Percentiles rank a stretch among this genome's conserved stretches.
Conservation (phyloP, 495 filamentous ascomycete species). For the Margaritispora aquatica region DNA sequence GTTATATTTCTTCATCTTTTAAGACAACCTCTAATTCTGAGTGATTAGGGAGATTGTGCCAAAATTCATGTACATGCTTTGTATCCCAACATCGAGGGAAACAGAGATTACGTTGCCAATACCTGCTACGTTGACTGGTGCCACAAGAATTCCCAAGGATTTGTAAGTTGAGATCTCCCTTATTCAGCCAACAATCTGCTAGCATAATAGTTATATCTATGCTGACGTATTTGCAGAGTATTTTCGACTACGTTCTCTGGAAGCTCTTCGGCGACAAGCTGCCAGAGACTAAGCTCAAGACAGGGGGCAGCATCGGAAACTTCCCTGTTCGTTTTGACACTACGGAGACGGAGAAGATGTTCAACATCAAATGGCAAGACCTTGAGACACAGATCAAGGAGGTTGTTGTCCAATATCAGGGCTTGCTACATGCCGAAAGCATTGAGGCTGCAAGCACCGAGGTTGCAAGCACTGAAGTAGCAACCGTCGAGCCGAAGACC, state of each 20-base stretch:
- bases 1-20: background rate
- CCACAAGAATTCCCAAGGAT: background rate
- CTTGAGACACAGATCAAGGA: conserved; percentile 4
- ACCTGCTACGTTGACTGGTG: background rate
- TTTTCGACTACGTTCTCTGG: no score
- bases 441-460: no score
- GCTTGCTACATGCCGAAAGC: no score
- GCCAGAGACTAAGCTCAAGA: conserved; percentile 28
- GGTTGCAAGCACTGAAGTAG: no score
- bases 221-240: no score
- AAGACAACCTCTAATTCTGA: background rate
- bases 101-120: background rate
- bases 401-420: conserved; percentile 1
- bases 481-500: no score
- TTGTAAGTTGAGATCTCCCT: background rate
- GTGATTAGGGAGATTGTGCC: background rate
- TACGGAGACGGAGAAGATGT: background rate
- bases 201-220: no score
- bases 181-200: conserved; percentile 27
- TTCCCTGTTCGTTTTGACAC: background rate
- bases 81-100: background rate
- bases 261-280: no score
- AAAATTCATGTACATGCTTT: background rate
- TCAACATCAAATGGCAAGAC: background rate
- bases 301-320: conserved; percentile 20